Base-by-base conservation (phyloP, 2,329 filamentous ascomycete genomes). In the Gaeumannomyces tritici region DNA sequence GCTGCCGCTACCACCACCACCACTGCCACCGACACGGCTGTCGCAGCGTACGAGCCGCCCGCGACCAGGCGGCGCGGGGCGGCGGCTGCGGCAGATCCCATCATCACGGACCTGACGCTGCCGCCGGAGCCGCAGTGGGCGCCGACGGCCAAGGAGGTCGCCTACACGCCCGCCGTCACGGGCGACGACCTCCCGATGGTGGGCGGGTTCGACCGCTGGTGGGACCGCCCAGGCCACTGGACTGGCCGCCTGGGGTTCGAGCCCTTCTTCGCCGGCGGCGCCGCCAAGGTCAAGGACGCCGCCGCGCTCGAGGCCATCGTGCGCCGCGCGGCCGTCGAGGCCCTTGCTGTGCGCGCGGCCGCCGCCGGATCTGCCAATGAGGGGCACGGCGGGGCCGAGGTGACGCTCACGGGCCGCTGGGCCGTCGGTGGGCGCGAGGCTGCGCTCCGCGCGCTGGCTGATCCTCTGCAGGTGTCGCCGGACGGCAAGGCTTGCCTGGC, bases 171-270 rank as follows among this genome's bases (percentile, higher is more conserved):
- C 3, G 83, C 83, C 21, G 71, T 72, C 18, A 72, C 71, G 4
- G 74, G 75, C 9, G 73, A 76, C 0, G 80, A 74, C 0, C 74
- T 86, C 2, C 77, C 80, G 64, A 73, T 77, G 60, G 76, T 84
- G 15, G 77, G 77, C 55, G 74, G 78, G 1, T 64, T 83, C 51
- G 72, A 72, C 42, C 72, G 71, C 29, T 86, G 82, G 83, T 86
- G 83, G 82, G 76, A 83, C 9, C 70, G 75, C 61, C 72, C 73
- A n/a, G 74, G 75, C n/a, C 76, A 84, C 68, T 85, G 83, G 81
- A 74, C 74, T 58, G 63, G 73, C 51, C 76, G 76, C 67, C 68
- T 68, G 21, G 74, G 76, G 2, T 85, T 84, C 66, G 67, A 68
- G 61, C 59, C 59, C 51, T 61, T 61, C 51, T 35, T 59, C 31